phyloP scores from a whole-genome alignment of 305 asterid species.

The Solanum hybrid region DNA sequence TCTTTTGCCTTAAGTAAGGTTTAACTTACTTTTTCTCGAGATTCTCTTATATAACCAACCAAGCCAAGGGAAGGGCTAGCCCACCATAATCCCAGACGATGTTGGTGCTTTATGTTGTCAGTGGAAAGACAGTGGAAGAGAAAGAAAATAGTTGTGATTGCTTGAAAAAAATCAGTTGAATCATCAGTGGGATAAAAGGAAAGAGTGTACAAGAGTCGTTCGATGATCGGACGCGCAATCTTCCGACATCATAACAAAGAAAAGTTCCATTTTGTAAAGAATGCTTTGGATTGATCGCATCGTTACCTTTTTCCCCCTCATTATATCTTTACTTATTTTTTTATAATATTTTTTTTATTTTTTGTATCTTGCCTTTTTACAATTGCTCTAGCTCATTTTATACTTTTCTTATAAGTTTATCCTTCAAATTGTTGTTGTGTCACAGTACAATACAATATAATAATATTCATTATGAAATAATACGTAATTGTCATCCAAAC shows the following conservation, averaged over 20 bases:
- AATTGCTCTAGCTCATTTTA: background rate
- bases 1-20: background rate
- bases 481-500: background rate
- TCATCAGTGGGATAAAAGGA: background rate
- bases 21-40: background rate
- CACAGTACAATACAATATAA: background rate
- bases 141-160: background rate
- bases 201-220: background rate
- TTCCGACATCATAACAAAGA: background rate
- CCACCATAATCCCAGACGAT: background rate
- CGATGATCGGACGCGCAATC: background rate
- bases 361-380: background rate
- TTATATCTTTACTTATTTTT: too few relatives aligned
- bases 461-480: background rate
- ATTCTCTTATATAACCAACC: background rate
- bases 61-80: background rate
- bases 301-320: too few relatives aligned
- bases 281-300: background rate
- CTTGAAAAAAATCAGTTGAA: background rate
- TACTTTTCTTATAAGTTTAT: too few relatives aligned
- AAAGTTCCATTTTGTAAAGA: too few relatives aligned
- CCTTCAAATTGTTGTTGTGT: background rate
- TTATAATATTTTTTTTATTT: too few relatives aligned
- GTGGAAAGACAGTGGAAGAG: background rate
- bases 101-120: background rate